phyloP scores from a whole-genome alignment of 768 basidiomycete genomes.

The Amanita pallidorosea region DNA sequence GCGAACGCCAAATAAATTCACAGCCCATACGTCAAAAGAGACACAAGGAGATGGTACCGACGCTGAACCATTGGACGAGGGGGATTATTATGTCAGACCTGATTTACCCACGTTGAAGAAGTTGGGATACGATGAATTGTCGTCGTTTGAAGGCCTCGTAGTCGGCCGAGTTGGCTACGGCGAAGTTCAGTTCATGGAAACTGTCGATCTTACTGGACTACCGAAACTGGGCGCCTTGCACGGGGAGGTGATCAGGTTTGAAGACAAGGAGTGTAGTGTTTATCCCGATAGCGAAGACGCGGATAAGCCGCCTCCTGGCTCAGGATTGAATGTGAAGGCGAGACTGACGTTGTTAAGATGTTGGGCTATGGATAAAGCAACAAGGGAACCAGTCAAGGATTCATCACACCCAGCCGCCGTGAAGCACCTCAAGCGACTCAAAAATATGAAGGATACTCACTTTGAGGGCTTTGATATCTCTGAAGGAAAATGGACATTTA shows the following conservation, averaged over 20 bases:
- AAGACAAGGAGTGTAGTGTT: conserved; percentile 86
- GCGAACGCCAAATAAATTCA: conserved; percentile 29
- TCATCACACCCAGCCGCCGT: conserved; percentile 53
- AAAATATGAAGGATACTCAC: conserved; percentile 75
- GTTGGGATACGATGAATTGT: conserved; percentile 62
- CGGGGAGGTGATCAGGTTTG: conserved; percentile 82
- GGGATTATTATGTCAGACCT: conserved; percentile 90
- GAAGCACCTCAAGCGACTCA: conserved; percentile 71
- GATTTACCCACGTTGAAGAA: conserved; percentile 62
- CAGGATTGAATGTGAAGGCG: conserved; percentile 85
- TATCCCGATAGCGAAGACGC: conserved; percentile 86
- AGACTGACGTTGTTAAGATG: conserved; percentile 67
- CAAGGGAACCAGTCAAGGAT: conserved; percentile 84
- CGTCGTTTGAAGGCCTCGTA: conserved; percentile 61
- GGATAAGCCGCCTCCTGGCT: conserved; percentile 74
- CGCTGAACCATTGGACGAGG: conserved; percentile 50
- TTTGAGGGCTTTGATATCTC: conserved; percentile 73
- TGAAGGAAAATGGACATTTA: conserved; percentile 89
- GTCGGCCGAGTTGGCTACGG: conserved; percentile 93
- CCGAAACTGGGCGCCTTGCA: conserved; percentile 70
- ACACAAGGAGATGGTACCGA: conserved; percentile 14
- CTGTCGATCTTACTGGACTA: conserved; percentile 78
- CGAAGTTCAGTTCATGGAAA: conserved; percentile 73
- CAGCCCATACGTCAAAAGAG: conserved; percentile 20
- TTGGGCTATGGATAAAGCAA: conserved; percentile 88